phyloP scores from a whole-genome alignment of 1,284 basidiomycete genomes.

The Malassezia globosa region DNA sequence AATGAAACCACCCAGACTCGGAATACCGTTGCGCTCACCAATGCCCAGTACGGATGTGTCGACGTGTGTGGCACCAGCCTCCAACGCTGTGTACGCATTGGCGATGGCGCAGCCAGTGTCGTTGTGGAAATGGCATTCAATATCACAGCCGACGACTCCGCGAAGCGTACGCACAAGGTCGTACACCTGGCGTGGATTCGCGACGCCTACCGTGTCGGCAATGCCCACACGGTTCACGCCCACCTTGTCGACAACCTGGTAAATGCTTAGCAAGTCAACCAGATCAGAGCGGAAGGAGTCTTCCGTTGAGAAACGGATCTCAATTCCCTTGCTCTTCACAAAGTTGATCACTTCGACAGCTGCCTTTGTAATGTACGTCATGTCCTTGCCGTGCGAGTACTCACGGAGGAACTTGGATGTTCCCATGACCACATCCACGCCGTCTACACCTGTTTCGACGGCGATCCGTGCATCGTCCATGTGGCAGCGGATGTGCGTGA shows the following conservation, averaged over 20 bases:
- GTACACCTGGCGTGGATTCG: conserved; percentile 96
- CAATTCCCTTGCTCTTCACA: conserved; percentile 99
- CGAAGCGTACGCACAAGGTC: conserved; percentile 91
- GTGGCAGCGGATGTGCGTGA: conserved; percentile 98
- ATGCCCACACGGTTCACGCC: conserved; percentile 98
- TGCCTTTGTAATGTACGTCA: conserved; percentile 97
- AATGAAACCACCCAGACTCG: conserved; percentile 89
- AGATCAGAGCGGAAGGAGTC: conserved; percentile 99
- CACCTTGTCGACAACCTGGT: conserved; percentile 99
- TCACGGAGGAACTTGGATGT: conserved; percentile 97
- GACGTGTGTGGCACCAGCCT: conserved; percentile 97
- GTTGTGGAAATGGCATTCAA: conserved; percentile 97
- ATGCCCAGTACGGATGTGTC: conserved; percentile 80
- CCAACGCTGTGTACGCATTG: conserved; percentile 94
- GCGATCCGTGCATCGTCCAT: conserved; percentile 99
- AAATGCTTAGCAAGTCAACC: conserved; percentile 95
- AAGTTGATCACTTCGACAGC: conserved; percentile 96
- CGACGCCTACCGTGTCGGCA: conserved; percentile 97
- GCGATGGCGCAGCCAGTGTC: conserved; percentile 90
- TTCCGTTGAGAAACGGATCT: conserved; percentile 98
- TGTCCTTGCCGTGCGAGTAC: conserved; percentile 99
- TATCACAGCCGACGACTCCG: conserved; percentile 65
- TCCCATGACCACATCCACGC: conserved; percentile 98
- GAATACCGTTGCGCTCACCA: conserved; percentile 97
- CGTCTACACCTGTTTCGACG: conserved; percentile 93